These are phyloP conservation scores for Oenanthe sinensis DNA, from an alignment of 129 eudicot genomes.

Conservation along the genomic window DNA sequence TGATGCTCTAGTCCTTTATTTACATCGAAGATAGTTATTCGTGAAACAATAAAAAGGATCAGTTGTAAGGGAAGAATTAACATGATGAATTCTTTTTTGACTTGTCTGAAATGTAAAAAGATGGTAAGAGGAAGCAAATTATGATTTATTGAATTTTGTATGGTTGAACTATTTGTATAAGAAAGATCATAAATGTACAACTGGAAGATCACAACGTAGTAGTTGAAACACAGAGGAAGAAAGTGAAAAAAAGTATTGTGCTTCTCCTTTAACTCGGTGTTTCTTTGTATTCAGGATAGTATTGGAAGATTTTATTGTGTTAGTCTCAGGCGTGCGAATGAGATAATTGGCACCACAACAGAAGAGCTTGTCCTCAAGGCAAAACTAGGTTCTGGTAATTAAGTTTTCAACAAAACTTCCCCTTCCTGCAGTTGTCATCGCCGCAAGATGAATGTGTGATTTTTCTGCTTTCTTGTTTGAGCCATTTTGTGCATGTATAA, in stretches of 20 bases:
- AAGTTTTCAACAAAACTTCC: not conserved
- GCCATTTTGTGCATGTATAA: not conserved
- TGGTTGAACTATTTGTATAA: not conserved
- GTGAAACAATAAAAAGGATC: not conserved
- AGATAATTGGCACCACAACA: slow-evolving; percentile 89
- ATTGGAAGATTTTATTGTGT: slow-evolving; percentile 83
- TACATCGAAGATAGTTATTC: too few species aligned
- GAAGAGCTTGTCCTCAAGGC: slow-evolving; percentile 90
- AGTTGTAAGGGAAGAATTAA: not conserved
- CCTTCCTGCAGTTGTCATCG: not conserved
- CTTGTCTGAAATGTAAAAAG: not conserved
- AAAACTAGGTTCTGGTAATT: slow-evolving; percentile 28
- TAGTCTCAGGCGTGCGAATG: slow-evolving; percentile 84
- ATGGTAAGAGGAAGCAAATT: not conserved
- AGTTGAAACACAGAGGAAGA: not conserved
- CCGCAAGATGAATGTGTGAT: not conserved
- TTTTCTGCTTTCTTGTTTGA: not conserved
- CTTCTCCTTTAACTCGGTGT: slow-evolving; percentile 8
- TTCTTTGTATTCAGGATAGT: slow-evolving; percentile 48
- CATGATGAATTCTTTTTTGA: not conserved
- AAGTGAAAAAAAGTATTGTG: too few species aligned
- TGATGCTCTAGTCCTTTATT: too few species aligned
- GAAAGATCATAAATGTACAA: not conserved
- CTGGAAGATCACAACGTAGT: not conserved
- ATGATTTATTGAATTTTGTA: not conserved